Base-by-base conservation (phyloP, 371 early-diverging fungal species). In the Smittium culicis region DNA sequence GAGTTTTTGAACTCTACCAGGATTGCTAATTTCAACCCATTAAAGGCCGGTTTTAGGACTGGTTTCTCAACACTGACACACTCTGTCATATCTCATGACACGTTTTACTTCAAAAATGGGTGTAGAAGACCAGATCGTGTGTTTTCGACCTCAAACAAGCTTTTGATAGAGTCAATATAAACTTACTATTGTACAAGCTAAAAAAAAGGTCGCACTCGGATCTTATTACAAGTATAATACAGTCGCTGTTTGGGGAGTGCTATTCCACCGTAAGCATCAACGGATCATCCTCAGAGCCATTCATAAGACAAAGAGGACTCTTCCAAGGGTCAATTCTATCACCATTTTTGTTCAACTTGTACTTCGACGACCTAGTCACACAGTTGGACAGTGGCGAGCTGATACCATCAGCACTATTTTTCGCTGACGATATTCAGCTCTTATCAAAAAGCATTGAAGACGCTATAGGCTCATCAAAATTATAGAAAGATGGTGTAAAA, bases 251-350 rank as follows among this genome's bases (percentile, higher is more conserved):
- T 34, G 2, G 25, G 8, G 30, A 64, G 16, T 27, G 27, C 34
- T 32, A 25, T 54, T 64, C 64, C 16, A 64, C 64, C 5, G 30
- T 64, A 34, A 5, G 5, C 14, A 31, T 64, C 20, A 64, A 64
- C 20, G 32, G 28, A 27, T 5, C 8, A 14, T 5, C 14, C 14
- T 32, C 64, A 3, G 34, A n/a, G 20, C 17, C 17, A 27, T 27
- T 64, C 64, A 34, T 11, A 27, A 64, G 64, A 54, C 17, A 64
- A 5, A 64, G 34, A 30, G 64, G 64, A 14, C 64, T 64, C 2
- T n/a, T 64, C 27, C 64, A 64, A 30, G 64, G 64, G 8, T 64
- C 64, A 3, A n/a, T 64, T 25, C 32, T 64, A 34, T 64, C 64
- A 27, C 64, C 64, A 34, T 64, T 27, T 30, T 20, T 64, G 2